These are phyloP conservation scores for Aspergillus novofumigatus DNA, from an alignment of 2,329 filamentous ascomycete species.

Conservation along the genomic window DNA sequence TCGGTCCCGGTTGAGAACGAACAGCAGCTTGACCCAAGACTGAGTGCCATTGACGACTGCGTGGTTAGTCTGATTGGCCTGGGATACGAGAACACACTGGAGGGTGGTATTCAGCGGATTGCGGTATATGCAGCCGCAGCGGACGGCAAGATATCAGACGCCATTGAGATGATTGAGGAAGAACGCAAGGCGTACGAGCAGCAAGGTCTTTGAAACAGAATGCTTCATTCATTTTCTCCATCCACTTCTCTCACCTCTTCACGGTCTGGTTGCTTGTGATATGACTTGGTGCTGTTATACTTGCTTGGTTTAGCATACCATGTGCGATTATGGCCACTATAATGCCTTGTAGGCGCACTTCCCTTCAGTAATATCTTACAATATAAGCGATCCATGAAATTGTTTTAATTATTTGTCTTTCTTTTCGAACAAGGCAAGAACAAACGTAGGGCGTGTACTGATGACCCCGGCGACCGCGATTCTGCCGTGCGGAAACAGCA, in stretches of 20 bases:
- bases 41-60: constrained; percentile 31
- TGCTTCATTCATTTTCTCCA: neutral
- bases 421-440: too few relatives aligned
- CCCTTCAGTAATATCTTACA: neutral
- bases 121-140: constrained; percentile 44
- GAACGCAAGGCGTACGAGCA: constrained; percentile 41
- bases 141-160: constrained; percentile 40
- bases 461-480: neutral
- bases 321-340: too few relatives aligned
- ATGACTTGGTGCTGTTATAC: neutral
- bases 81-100: constrained; percentile 36
- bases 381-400: neutral
- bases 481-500: constrained; percentile 1
- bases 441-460: too few relatives aligned
- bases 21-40: neutral
- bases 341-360: neutral
- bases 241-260: neutral
- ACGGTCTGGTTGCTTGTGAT: neutral
- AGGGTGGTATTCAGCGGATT: constrained; percentile 37
- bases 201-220: constrained; percentile 11
- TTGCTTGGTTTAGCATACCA: too few relatives aligned
- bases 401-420: too few relatives aligned
- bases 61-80: constrained; percentile 37
- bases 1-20: neutral
- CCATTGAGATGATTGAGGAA: constrained; percentile 50